phyloP scores from a whole-genome alignment of 1,139 yeast genomes.

The Lodderomyces jiufengensis region DNA sequence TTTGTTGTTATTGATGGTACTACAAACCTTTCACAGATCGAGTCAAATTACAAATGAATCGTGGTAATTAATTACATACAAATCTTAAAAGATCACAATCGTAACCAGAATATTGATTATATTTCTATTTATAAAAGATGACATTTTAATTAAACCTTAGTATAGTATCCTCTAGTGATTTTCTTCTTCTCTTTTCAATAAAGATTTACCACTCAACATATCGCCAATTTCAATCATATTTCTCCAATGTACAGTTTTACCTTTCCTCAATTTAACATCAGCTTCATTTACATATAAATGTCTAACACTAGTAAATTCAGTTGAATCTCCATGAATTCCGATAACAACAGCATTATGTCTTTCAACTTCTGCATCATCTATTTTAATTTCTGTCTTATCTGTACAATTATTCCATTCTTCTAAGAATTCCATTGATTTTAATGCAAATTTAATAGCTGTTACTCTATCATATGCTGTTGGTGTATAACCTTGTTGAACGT shows the following conservation, averaged over 20 bases:
- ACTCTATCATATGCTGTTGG: conserved; percentile 79
- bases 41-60: no score
- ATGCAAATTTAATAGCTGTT: conserved; percentile 65
- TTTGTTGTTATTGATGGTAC: no score
- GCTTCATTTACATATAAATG: conserved; percentile 59
- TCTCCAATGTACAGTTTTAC: conserved; percentile 66
- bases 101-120: no score
- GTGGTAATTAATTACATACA: no score
- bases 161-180: no score
- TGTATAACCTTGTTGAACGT: conserved; percentile 79
- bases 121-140: no score
- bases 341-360: conserved; percentile 51
- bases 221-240: conserved; percentile 57
- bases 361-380: conserved; percentile 11
- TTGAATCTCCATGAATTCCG: conserved; percentile 65
- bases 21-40: no score
- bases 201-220: conserved; percentile 64
- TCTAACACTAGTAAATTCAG: conserved; percentile 53
- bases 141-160: no score
- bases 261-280: conserved; percentile 59
- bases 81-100: no score
- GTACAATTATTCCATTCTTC: conserved; percentile 37
- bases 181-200: conserved; percentile 35
- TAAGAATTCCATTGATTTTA: conserved; percentile 66
- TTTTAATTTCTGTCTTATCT: conserved; percentile 6